phyloP scores from a whole-genome alignment of 164 flowering plant species.

The Nelumbo lutea region DNA sequence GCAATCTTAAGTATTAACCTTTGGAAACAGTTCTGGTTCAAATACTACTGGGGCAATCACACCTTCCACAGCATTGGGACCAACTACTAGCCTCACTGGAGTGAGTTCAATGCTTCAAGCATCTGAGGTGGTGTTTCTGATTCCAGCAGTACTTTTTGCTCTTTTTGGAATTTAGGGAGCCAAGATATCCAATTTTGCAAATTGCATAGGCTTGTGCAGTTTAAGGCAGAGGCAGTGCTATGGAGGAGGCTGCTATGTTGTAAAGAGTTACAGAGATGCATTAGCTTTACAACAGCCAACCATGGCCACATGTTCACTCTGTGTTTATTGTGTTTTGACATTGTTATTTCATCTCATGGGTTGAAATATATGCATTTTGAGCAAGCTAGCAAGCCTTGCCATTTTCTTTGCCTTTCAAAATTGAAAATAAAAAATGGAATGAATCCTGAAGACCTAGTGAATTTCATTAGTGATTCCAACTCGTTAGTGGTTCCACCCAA shows the following conservation, averaged over 20 bases:
- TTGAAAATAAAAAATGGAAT: no score
- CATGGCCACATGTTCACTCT: slow-evolving; percentile 8
- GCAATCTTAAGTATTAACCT: neutral
- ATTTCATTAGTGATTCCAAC: no score
- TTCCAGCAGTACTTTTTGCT: slow-evolving; percentile 16
- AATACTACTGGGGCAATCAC: slow-evolving; percentile 20
- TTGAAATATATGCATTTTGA: neutral
- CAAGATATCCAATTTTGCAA: slow-evolving; percentile 11
- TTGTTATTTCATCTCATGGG: neutral
- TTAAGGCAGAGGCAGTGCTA: slow-evolving; percentile 8
- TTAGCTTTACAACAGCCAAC: slow-evolving; percentile 7
- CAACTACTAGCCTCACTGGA: slow-evolving; percentile 24
- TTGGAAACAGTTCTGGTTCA: slow-evolving; percentile 37
- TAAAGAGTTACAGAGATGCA: slow-evolving; percentile 12
- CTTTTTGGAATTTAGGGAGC: slow-evolving; percentile 14
- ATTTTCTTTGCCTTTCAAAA: no score
- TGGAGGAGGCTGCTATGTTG: slow-evolving; percentile 8
- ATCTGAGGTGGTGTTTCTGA: slow-evolving; percentile 15
- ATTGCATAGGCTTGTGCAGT: neutral
- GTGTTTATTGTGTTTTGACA: neutral
- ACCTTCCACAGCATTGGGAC: slow-evolving; percentile 40
- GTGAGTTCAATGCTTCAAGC: slow-evolving; percentile 20
- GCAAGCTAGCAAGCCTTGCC: neutral
- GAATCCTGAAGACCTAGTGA: no score
- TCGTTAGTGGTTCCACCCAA: no score